phyloP scores from a whole-genome alignment of 768 basidiomycete species.

The Auricularia sp. region DNA sequence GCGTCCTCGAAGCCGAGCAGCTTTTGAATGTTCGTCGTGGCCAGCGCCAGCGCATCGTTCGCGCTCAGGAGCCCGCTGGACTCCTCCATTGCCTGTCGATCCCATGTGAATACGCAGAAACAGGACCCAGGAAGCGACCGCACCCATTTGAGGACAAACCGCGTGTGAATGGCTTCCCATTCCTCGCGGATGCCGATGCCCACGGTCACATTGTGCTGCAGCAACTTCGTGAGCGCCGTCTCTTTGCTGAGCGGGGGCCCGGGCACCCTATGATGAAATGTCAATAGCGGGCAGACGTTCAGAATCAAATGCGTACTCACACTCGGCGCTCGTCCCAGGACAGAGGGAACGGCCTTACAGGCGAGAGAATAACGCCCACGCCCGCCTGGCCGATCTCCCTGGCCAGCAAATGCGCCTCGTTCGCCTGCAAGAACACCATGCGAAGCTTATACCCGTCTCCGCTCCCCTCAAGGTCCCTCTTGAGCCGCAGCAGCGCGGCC shows the following conservation, averaged over 20 bases:
- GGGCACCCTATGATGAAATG: background rate
- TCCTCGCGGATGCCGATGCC: conserved; percentile 20
- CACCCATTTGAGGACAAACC: conserved; percentile 14
- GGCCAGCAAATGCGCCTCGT: conserved; percentile 58
- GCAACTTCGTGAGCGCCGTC: conserved; percentile 22
- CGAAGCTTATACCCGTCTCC: background rate
- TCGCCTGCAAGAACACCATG: conserved; percentile 1
- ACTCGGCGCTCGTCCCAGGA: conserved; percentile 58
- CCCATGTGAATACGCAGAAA: conserved; percentile 12
- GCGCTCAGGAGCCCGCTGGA: conserved; percentile 18
- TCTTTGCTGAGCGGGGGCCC: conserved; percentile 23
- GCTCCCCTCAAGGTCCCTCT: conserved; percentile 20
- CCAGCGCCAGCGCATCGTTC: conserved; percentile 23
- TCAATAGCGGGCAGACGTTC: background rate
- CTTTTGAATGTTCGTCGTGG: conserved; percentile 27
- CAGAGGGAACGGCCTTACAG: conserved; percentile 50
- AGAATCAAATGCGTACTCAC: conserved; percentile 21
- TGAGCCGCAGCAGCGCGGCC: conserved; percentile 29
- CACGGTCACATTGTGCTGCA: conserved; percentile 24
- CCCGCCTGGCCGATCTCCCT: conserved; percentile 52
- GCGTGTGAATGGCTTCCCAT: conserved; percentile 18
- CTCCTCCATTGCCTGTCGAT: conserved; percentile 4
- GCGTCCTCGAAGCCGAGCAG: conserved; percentile 23
- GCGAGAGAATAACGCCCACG: conserved; percentile 63
- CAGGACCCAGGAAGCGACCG: background rate